Percentiles rank a stretch among this genome's conserved stretches.
Conservation (phyloP, 2,329 filamentous ascomycete species). For the Arthrobotrys sphaeroides region DNA sequence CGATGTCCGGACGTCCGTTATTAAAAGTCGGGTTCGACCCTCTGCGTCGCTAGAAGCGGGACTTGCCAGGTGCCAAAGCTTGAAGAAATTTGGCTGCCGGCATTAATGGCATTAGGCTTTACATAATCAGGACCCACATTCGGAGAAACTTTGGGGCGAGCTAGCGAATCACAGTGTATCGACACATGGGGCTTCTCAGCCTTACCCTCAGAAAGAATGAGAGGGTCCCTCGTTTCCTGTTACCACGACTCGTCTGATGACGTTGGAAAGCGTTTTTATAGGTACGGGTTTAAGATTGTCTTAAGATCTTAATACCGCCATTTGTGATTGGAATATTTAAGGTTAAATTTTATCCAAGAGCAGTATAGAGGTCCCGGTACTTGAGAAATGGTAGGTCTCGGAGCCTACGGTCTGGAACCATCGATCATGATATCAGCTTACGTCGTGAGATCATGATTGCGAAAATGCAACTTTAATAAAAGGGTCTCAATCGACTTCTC, state of each 20-base stretch:
- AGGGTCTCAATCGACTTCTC: too few species aligned
- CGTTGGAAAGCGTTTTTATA: not conserved
- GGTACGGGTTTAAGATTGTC: not conserved
- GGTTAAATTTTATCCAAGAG: not conserved
- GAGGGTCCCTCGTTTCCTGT: not conserved
- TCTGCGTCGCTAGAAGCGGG: not conserved
- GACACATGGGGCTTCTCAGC: not conserved
- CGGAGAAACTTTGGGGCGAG: constrained; percentile 45
- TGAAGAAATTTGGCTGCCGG: not conserved
- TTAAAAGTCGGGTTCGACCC: too few species aligned
- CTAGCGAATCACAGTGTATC: constrained; percentile 2
- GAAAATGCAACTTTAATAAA: not conserved
- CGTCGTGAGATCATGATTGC: not conserved
- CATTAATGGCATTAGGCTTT: constrained; percentile 21
- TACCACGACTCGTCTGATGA: not conserved
- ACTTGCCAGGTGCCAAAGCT: not conserved
- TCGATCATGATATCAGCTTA: constrained; percentile 36
- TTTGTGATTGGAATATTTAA: not conserved
- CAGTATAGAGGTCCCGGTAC: not conserved
- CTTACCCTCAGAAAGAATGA: not conserved
- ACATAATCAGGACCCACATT: constrained; percentile 27
- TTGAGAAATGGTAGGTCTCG: not conserved
- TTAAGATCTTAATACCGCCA: not conserved
- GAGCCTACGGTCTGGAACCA: not conserved
- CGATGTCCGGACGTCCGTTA: constrained; percentile 28